Conservation (phyloP, 2,329 filamentous ascomycete genomes). For the Cladophialophora exuberans region DNA sequence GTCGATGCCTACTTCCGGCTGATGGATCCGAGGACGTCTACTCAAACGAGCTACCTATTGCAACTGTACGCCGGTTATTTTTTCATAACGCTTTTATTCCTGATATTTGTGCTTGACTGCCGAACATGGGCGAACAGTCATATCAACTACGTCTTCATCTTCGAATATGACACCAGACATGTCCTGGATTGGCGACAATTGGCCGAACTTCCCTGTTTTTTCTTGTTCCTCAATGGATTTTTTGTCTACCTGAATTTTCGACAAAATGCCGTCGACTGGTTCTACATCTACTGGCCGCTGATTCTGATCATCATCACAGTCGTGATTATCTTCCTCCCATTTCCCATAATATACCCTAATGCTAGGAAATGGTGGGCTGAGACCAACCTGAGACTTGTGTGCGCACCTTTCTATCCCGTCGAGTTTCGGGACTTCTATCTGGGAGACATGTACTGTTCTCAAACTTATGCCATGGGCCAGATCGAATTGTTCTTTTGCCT, state of each 20-base stretch:
- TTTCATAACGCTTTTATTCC: slow-evolving; percentile 75
- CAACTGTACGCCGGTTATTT: slow-evolving; percentile 93
- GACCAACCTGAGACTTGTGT: slow-evolving; percentile 83
- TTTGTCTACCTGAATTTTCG: slow-evolving; percentile 90
- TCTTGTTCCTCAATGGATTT: slow-evolving; percentile 73
- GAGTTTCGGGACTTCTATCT: slow-evolving; percentile 98
- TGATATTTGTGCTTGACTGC: slow-evolving; percentile 84
- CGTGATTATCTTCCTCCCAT: slow-evolving; percentile 74
- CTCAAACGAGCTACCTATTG: slow-evolving; percentile 69
- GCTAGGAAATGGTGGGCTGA: slow-evolving; percentile 85
- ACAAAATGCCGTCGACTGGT: slow-evolving; percentile 62
- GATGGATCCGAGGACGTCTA: slow-evolving; percentile 50
- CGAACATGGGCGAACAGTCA: slow-evolving; percentile 80
- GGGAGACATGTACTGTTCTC: slow-evolving; percentile 95
- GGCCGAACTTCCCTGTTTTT: slow-evolving; percentile 82
- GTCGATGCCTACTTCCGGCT: slow-evolving; percentile 61
- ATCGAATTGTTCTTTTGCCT: slow-evolving; percentile 93
- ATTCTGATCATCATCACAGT: slow-evolving; percentile 72
- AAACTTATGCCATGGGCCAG: slow-evolving; percentile 89
- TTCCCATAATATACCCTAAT: slow-evolving; percentile 71
- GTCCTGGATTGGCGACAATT: slow-evolving; percentile 88
- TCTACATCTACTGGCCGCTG: slow-evolving; percentile 87
- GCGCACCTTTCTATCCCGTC: slow-evolving; percentile 87
- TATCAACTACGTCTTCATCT: slow-evolving; percentile 96
- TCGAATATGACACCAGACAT: slow-evolving; percentile 89